Evolutionary conservation across 345 rosid genomes (phyloP).

Genomic region (Noccaea caerulescens): DNA sequence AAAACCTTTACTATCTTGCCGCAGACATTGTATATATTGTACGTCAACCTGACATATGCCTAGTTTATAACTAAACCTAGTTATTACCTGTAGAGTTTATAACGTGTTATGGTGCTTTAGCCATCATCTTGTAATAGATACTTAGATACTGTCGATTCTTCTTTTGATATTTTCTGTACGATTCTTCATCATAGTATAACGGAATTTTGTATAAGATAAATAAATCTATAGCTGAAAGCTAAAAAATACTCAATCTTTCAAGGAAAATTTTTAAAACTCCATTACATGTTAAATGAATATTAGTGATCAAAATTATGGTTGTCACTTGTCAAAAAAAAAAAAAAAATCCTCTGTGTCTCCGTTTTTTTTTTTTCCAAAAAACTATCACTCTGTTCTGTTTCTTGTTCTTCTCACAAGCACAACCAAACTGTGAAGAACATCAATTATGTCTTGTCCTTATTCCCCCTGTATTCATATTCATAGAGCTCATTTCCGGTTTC

Average conservation of each 20-base stretch:
- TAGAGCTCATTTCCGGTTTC: neutral
- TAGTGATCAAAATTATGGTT: neutral
- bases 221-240: neutral
- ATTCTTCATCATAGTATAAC: neutral
- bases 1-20: slow-evolving; percentile 48
- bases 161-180: neutral
- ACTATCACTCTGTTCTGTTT: neutral
- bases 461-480: too few species aligned
- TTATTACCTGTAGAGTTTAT: slow-evolving; percentile 5
- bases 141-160: neutral
- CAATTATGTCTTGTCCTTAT: neutral
- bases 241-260: neutral
- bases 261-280: neutral
- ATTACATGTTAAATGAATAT: neutral
- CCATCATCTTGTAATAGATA: neutral
- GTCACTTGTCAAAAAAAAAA: neutral
- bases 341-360: neutral
- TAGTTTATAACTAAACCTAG: slow-evolving; percentile 35
- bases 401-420: slow-evolving; percentile 2
- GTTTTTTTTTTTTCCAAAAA: neutral
- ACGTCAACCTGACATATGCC: slow-evolving; percentile 62
- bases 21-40: slow-evolving; percentile 75
- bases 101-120: neutral
- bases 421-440: slow-evolving; percentile 4
- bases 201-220: neutral